Evolutionary conservation across 768 basidiomycete genomes (phyloP), one percentile per base, ranked within the genome.

Genomic region (Boletus sp.): DNA sequence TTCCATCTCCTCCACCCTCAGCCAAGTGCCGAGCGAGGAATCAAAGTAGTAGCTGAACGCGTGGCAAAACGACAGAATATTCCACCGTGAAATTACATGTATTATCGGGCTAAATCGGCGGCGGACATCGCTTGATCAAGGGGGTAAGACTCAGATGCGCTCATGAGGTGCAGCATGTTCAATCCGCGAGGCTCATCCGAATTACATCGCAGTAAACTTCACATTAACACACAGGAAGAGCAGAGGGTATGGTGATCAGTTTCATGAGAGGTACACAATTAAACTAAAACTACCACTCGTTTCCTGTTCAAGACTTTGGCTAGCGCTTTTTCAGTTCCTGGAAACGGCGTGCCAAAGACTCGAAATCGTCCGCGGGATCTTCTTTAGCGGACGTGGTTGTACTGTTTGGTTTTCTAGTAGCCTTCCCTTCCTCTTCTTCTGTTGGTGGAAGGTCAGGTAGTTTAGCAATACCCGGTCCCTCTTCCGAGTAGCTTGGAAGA

Each of bases 311-410:
- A 32, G 36, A 18, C 42, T 20, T 53, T 47, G 37, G 29, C 73
- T 72, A 92, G 47, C 85, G 84, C 74, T 91, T 92, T 78, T 95
- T 97, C 64, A 97, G 74, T 30, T 84, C 87, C 58, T 89, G 92
- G 66, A 97, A 96, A 55, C 94, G 84, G 70, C 82, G 84, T 50
- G 87, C 76, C 49, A 97, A 77, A 20, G 83, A 78, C 39, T 89
- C 87, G 64, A 93, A 91, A 55, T 89, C 88, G 63, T 93, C 86
- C 67, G 83, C 81, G 49, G 71, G 67, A 40, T 65, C 55, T 39
- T 68, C 61, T 32, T 62, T 63, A 7, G 54, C 44, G 36, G 60
- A 24, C 24, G 58, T 54, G 2, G 11, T 30, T 5, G 55, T 37
- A 47, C 36, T 45, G 29, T 56, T 39, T 35, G 58, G 29, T 48